Base-by-base conservation (phyloP, 202 grass and related monocot species). In the Schoenoplectus triqueter region DNA sequence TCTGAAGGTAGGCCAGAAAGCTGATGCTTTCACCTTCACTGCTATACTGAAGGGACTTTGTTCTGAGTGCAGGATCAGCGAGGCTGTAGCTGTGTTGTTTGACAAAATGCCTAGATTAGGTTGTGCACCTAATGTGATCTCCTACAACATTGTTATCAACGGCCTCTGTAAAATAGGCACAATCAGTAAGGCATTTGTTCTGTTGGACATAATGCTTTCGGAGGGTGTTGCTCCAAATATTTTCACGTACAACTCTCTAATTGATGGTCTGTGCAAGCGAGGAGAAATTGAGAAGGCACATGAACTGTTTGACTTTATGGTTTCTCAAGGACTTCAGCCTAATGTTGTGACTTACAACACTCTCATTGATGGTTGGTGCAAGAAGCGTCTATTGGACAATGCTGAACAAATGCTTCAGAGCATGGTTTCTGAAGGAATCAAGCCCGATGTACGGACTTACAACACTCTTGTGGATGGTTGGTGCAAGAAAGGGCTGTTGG, bases 111-210 rank as follows among this genome's bases (percentile, higher is more conserved):
- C 72, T 54, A 54, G 55, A 13, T 3, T 77, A 2, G 72, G 10
- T 13, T 77, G 72, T 14, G 0, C 42, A 11, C 69, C 48, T 0
- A 0, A 41, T 15, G 17, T 7, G 4, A 1, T n/a, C 15, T 14
- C 22, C 55, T 87, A 84, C 64, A 0, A 1, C 22, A 83, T 8
- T 10, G 66, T 88, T 22, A 51, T 88, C 4, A 10, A 80, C 8
- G 41, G 72, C 7, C 63, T 80, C 2, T 88, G 63, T 49, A 80
- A 44, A 61, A 17, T 2, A 11, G 73, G 81, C 0, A 50, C 10
- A 4, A 51, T 75, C 56, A 9, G 57, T 11, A 71, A 84, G 40
- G 82, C 87, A 49, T 18, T 84, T 18, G 42, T 1, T 42, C 14
- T 69, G 66, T 69, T 13, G 31, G 42, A 42, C 31, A 13, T 56